Percentiles rank a stretch among this genome's conserved stretches.
These are phyloP conservation scores for Collybia nuda DNA, from an alignment of 768 basidiomycete species.

Conservation along the genomic window DNA sequence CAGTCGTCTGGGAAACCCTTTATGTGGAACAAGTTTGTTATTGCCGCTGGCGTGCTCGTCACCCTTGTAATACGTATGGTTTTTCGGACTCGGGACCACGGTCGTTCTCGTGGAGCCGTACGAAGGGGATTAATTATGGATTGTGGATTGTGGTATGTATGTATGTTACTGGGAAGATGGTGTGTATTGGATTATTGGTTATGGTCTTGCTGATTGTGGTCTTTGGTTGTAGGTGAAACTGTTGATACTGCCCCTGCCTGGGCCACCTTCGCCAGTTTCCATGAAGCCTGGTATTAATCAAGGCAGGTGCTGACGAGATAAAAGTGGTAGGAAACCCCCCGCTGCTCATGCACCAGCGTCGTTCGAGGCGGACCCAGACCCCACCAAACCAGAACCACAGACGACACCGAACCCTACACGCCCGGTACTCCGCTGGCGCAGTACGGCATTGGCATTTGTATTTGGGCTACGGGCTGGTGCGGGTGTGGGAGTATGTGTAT, in stretches of 20 bases:
- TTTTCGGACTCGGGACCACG: constrained; percentile 53
- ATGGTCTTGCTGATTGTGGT: too few species aligned
- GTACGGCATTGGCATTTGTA: constrained; percentile 98
- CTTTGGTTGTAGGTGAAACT: background rate
- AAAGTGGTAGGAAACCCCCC: constrained; percentile 1
- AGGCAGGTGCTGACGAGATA: constrained; percentile 10
- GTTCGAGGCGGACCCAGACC: constrained; percentile 75
- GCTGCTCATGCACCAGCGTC: constrained; percentile 47
- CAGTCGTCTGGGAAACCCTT: constrained; percentile 29
- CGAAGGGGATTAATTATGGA: background rate
- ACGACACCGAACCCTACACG: constrained; percentile 62
- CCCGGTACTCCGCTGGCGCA: constrained; percentile 64
- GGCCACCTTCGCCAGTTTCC: constrained; percentile 8
- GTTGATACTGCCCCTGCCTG: background rate
- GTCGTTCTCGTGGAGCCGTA: constrained; percentile 16
- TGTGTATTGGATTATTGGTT: too few species aligned
- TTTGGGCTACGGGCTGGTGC: constrained; percentile 94
- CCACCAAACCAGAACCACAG: constrained; percentile 63
- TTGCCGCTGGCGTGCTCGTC: constrained; percentile 57
- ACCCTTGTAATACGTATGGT: constrained; percentile 64
- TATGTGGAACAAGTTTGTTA: constrained; percentile 67
- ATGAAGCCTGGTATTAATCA: background rate
- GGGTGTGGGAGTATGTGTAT: constrained; percentile 81
- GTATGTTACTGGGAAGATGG: background rate
- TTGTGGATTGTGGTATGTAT: too few species aligned